Conservation (phyloP, 1,139 yeast species). For the Lodderomyces metapsilosis region DNA sequence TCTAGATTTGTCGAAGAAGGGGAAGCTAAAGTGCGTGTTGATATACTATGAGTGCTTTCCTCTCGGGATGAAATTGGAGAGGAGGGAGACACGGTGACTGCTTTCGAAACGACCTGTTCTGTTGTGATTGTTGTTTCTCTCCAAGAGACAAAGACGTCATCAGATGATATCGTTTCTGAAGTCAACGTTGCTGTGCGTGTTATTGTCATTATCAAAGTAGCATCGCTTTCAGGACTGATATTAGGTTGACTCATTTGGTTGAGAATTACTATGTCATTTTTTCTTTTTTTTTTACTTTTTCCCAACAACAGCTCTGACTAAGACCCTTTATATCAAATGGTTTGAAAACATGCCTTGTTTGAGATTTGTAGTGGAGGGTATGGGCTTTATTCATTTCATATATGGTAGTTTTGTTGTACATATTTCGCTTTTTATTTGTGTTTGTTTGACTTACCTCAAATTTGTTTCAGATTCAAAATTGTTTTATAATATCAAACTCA, state of each 20-base stretch:
- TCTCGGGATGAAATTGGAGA: not conserved
- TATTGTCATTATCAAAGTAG: conserved; percentile 9
- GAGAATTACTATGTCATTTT: not conserved
- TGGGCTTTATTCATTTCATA: not conserved
- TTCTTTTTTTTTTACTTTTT: too few relatives aligned
- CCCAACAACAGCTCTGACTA: too few relatives aligned
- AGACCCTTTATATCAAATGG: not conserved
- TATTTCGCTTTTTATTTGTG: not conserved
- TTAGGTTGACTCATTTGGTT: not conserved
- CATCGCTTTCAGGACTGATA: conserved; percentile 2
- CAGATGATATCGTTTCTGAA: not conserved
- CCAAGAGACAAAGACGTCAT: conserved; percentile 5
- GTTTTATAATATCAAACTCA: not conserved
- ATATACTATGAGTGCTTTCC: not conserved
- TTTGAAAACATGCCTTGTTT: not conserved
- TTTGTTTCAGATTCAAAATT: not conserved
- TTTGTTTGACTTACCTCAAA: not conserved
- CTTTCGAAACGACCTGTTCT: conserved; percentile 1
- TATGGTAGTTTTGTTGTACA: not conserved
- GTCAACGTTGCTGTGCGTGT: conserved; percentile 8
- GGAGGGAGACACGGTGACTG: conserved; percentile 3
- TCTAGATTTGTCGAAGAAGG: not conserved
- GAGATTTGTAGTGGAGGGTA: not conserved
- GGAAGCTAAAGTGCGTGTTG: not conserved
- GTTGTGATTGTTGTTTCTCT: conserved; percentile 5